These are phyloP conservation scores for Paraurostyla sp. DNA, from an alignment of 73 alveolate genomes.

Conservation along the genomic window DNA sequence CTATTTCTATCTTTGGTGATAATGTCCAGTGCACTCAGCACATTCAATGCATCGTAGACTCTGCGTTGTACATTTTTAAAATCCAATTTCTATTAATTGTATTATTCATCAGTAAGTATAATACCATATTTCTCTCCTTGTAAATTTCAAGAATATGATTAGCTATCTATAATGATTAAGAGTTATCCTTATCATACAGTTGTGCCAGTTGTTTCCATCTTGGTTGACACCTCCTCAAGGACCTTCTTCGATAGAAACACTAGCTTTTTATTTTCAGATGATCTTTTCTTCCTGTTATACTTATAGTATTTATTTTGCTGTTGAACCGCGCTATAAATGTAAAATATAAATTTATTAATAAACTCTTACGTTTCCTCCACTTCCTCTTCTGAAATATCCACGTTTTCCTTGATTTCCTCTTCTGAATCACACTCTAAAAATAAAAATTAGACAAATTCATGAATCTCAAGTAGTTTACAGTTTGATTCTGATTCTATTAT, in stretches of 20 bases:
- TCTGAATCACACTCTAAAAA: slow-evolving; percentile 5
- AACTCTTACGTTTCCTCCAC: neutral
- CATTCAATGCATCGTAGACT: slow-evolving; percentile 93
- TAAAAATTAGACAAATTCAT: neutral
- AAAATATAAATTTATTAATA: slow-evolving; percentile 19
- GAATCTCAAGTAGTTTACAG: neutral
- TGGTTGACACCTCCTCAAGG: slow-evolving; percentile 57
- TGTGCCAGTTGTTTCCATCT: slow-evolving; percentile 50
- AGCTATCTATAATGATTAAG: slow-evolving; percentile 40
- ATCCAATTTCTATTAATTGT: slow-evolving; percentile 50
- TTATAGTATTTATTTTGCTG: slow-evolving; percentile 40
- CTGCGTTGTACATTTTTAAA: slow-evolving; percentile 90
- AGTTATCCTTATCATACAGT: neutral
- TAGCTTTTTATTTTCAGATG: slow-evolving; percentile 66
- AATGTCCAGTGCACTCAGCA: slow-evolving; percentile 84
- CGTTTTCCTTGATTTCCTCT: neutral
- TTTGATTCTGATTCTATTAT: slow-evolving; percentile 7
- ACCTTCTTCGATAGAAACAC: slow-evolving; percentile 63
- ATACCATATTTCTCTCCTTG: slow-evolving; percentile 58
- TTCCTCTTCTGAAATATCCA: neutral
- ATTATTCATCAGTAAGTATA: neutral
- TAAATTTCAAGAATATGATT: slow-evolving; percentile 55
- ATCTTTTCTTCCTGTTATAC: slow-evolving; percentile 26
- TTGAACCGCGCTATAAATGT: slow-evolving; percentile 38
- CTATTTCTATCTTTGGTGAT: slow-evolving; percentile 79